Conservation (phyloP, 2,329 filamentous ascomycete genomes). For the Sporothrix brasiliensis region DNA sequence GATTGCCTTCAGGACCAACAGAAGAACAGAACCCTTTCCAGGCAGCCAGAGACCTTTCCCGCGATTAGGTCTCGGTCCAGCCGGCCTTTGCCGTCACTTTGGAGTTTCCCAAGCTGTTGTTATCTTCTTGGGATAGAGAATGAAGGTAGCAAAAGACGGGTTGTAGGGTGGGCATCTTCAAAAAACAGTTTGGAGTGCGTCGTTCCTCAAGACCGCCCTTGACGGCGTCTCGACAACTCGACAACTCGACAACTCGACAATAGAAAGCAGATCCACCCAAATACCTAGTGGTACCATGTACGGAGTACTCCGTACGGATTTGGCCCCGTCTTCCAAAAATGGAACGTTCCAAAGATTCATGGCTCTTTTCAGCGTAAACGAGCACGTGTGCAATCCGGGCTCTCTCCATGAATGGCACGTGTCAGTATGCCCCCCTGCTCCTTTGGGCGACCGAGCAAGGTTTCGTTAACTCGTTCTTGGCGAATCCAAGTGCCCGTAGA, state of each 20-base stretch:
- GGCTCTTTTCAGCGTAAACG: background rate
- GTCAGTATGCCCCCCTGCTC: background rate
- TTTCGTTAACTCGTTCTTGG: conserved; percentile 11
- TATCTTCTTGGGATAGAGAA: background rate
- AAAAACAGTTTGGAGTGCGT: background rate
- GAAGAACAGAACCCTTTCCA: background rate
- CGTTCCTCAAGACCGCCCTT: background rate
- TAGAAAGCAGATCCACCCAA: background rate
- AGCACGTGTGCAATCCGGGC: background rate
- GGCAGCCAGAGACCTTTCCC: background rate
- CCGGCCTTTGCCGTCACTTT: background rate
- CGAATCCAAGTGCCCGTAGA: background rate
- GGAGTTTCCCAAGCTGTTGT: conserved; percentile 1
- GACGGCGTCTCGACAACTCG: background rate
- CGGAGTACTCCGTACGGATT: background rate
- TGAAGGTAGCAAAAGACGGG: background rate
- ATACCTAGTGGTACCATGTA: background rate
- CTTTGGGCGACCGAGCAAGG: conserved; percentile 14
- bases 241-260: background rate
- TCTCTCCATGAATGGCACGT: conserved; percentile 6
- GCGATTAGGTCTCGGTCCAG: background rate
- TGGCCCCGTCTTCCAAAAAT: background rate
- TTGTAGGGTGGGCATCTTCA: background rate
- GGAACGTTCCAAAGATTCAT: background rate
- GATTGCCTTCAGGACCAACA: background rate